Evolutionary conservation across 2,329 filamentous ascomycete species (phyloP), one percentile per base, ranked within the genome.

Genomic region (Penicillium sp.): DNA sequence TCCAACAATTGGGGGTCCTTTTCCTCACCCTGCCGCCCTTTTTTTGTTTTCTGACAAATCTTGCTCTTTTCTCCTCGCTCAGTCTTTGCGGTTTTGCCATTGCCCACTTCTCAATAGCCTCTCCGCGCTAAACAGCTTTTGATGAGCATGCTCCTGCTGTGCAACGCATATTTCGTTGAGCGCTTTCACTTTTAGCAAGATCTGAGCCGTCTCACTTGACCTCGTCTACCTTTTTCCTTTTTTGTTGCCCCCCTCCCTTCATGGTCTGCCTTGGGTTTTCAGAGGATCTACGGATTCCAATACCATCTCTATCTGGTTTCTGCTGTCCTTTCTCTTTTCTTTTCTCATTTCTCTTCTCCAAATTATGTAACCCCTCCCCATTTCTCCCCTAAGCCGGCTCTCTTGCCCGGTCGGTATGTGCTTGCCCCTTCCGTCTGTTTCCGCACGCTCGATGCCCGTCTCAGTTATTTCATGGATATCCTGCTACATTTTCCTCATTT

Each of bases 81-180:
- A 34, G 11, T 29, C 32, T 41, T 29, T 41, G 29, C 13, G 29
- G 41, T 29, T 39, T 48, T 40, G 8, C 18, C 41, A 18, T 37
- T 34, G 34, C 37, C 35, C 34, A 38, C 26, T 18, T 18, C 28
- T n/a, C 41, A 29, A 28, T 65, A 61, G 60, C 62, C 66, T 58
- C 66, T 58, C 29, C 55, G 44, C 39, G 61, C 58, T 65, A 58
- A 67, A 66, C 65, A 65, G 67, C 68, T 69, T 67, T 69, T 67
- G 68, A 71, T 68, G 68, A 59, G 66, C 67, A 64, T 69, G 55
- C 61, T 66, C 63, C 64, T 51, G 60, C 62, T 66, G 64, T 69
- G 65, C 62, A 63, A 65, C 63, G 65, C 67, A 67, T 68, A 44
- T 68, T 67, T 58, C 60, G 43, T 45, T 68, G 67, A 70, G 67